Conservation (phyloP, 768 basidiomycete species). For the Dentipellis sp. region DNA sequence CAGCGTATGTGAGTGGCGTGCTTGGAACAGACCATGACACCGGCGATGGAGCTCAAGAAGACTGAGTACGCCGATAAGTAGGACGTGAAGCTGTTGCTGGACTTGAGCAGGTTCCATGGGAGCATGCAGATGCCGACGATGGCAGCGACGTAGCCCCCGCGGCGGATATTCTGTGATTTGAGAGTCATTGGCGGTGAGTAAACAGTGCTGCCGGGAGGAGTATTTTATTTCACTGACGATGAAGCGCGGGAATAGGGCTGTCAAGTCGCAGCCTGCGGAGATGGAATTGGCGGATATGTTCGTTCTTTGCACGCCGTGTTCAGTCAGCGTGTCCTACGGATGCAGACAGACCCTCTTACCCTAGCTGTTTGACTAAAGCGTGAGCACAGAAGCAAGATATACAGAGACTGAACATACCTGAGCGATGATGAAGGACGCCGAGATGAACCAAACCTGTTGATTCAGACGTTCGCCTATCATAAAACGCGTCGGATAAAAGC, state of each 20-base stretch:
- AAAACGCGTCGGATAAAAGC: background rate
- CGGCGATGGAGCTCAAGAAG: constrained; percentile 73
- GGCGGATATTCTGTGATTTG: constrained; percentile 56
- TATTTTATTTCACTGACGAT: constrained; percentile 34
- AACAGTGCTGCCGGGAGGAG: background rate
- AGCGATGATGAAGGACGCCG: constrained; percentile 70
- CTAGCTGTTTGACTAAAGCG: constrained; percentile 9
- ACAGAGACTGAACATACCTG: constrained; percentile 32
- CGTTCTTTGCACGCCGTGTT: constrained; percentile 32
- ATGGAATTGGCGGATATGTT: constrained; percentile 81
- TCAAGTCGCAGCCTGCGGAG: constrained; percentile 77
- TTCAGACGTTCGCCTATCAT: background rate
- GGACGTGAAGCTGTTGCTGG: constrained; percentile 67
- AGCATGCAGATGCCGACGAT: constrained; percentile 67
- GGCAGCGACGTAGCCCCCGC: constrained; percentile 79
- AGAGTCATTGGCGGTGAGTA: background rate
- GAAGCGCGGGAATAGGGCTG: constrained; percentile 67
- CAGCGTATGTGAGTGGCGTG: background rate
- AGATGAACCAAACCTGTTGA: constrained; percentile 64
- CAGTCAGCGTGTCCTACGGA: constrained; percentile 1
- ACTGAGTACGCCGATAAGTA: constrained; percentile 80
- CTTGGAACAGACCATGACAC: constrained; percentile 54
- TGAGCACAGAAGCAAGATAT: background rate
- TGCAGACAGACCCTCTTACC: constrained; percentile 7
- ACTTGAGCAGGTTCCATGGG: constrained; percentile 70